Evolutionary conservation across 495 filamentous ascomycete species (phyloP), one percentile per base, ranked within the genome.

Genomic region (Astrothelium macrocarpum): DNA sequence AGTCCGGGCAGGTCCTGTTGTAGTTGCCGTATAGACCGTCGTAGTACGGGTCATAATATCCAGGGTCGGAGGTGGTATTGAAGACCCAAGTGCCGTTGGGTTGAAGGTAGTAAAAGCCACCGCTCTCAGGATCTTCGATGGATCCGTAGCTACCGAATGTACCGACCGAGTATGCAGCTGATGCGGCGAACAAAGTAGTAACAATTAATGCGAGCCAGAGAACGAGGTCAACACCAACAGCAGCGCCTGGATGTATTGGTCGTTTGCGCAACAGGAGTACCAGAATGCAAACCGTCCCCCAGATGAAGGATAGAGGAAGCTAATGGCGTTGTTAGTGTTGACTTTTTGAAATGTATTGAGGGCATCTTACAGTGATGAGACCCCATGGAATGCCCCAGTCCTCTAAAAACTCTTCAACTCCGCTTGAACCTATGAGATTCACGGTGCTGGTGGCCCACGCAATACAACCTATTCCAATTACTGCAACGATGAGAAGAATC

Each of bases 141-240:
- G 1, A 20, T 20, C 64, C 70, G 25, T 56, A 59, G 16, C 1
- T 16, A 18, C 65, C 70, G 28, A 61, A 68, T 2, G 12, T 10
- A 25, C 39, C 29, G 16, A 70, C 49, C 16, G 20, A 62, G 1
- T 59, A 32, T 18, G 59, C 53, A 26, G 42, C 59, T 1, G 59
- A 32, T n/a, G 59, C 39, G 0, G 66, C 66, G 26, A 73, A 68
- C 2, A 60, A 23, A 5, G 61, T 70, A 0, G 67, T 72, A 7
- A 67, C 61, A 3, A 68, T 58, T 25, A 71, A 63, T 2, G 62
- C 68, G 4, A 76, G 68, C 72, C 72, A 72, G 32, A 76, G 66
- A 20, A 76, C 28, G 2, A 75, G 67, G 56, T 76, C 72, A 58
- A 73, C 67, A 43, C 67, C 71, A 5, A 75, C 71, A 12, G 66